Evolutionary conservation across 371 early-diverging fungal species (phyloP).

Genomic region (Umbelopsis sp.): DNA sequence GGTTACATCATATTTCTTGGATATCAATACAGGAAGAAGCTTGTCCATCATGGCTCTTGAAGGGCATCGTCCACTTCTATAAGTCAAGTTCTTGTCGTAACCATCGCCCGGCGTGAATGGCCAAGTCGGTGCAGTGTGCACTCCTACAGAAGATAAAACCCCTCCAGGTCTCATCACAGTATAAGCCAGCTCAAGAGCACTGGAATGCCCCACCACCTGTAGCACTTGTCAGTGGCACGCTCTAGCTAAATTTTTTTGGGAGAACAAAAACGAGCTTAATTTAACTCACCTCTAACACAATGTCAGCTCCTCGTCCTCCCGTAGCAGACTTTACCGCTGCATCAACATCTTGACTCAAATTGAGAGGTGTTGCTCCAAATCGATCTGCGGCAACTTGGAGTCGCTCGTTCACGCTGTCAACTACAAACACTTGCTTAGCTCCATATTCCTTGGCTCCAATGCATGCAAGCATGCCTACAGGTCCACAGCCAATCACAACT

Average conservation of each 20-base stretch:
- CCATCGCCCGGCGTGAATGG: constrained; percentile 21
- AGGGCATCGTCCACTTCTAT: constrained; percentile 23
- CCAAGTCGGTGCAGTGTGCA: constrained; percentile 16
- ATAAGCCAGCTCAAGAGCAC: constrained; percentile 17
- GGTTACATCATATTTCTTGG: background rate
- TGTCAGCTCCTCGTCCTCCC: constrained; percentile 26
- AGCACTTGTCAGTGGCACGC: background rate
- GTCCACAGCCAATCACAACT: constrained; percentile 43
- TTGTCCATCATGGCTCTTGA: constrained; percentile 23
- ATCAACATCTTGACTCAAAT: constrained; percentile 27
- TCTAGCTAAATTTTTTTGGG: too few species aligned
- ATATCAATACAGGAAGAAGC: constrained; percentile 17
- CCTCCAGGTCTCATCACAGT: constrained; percentile 15
- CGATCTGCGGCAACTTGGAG: constrained; percentile 29
- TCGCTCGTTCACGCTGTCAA: constrained; percentile 33
- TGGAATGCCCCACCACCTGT: constrained; percentile 19
- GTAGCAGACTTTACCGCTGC: constrained; percentile 27
- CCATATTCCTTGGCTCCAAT: constrained; percentile 34
- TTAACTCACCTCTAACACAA: constrained; percentile 28
- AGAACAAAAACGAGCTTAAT: background rate
- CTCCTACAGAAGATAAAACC: constrained; percentile 20
- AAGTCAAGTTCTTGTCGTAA: constrained; percentile 22
- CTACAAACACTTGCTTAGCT: constrained; percentile 28
- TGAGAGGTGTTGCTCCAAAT: constrained; percentile 30
- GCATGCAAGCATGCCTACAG: constrained; percentile 39